Conservation (phyloP, 2,329 filamentous ascomycete genomes). For the Phaeosphaeria sp. region DNA sequence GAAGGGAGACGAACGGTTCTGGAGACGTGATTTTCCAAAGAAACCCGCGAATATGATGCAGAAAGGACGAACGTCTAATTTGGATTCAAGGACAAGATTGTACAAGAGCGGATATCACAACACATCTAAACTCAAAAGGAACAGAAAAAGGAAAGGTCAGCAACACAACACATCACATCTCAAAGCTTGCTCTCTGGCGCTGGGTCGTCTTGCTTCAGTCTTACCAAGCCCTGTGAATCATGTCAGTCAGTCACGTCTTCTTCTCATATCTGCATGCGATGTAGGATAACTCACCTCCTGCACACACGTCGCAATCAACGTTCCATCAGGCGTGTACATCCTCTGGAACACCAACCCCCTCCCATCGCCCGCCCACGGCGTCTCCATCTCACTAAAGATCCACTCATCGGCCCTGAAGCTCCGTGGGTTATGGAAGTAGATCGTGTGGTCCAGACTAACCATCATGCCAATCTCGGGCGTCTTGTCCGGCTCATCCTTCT, state of each 20-base stretch:
- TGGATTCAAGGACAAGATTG: neutral
- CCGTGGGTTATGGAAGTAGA: conserved; percentile 62
- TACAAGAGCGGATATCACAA: neutral
- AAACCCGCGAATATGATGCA: too few relatives aligned
- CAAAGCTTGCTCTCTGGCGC: neutral
- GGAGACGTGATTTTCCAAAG: too few relatives aligned
- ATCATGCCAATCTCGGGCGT: conserved; percentile 79
- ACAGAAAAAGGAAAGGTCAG: neutral
- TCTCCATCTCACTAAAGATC: conserved; percentile 82
- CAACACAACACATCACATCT: neutral
- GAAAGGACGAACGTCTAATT: neutral
- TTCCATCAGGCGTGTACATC: conserved; percentile 75
- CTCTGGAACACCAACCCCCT: conserved; percentile 77
- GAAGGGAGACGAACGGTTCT: too few relatives aligned
- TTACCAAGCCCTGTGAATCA: conserved; percentile 15
- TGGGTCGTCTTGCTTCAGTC: conserved; percentile 12
- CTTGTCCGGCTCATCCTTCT: conserved; percentile 54
- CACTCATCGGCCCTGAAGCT: conserved; percentile 67
- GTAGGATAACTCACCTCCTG: conserved; percentile 66
- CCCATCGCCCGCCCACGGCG: conserved; percentile 80
- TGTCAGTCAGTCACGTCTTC: conserved; percentile 7
- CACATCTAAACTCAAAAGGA: neutral
- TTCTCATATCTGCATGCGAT: neutral
- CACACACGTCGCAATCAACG: conserved; percentile 77
- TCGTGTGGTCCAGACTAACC: conserved; percentile 77